Evolutionary conservation across 192 early-diverging fungal genomes (phyloP), one percentile per base, ranked within the genome.

Genomic region (Mortierella antarctica): DNA sequence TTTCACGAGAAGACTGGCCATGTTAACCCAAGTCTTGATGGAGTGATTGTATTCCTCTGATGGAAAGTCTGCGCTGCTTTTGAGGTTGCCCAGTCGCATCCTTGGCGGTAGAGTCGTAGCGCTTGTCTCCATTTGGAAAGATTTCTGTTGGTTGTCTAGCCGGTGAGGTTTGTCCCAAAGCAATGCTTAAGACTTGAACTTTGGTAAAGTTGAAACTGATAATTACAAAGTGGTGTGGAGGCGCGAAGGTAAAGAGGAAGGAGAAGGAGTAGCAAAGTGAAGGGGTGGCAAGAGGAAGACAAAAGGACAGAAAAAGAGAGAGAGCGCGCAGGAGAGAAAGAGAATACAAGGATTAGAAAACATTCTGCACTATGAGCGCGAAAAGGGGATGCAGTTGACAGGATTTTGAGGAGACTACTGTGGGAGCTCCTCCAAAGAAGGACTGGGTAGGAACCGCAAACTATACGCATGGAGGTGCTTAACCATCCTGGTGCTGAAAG

Each of bases 21-120:
- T 79, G 48, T 79, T 79, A 57, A 71, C 69, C 75, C 75, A 79
- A 13, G 75, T 79, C 57, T 79, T 79, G 63, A 79, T 79, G 0
- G 68, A 67, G 49, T 79, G 69, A 18, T 61, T 79, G 45, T 71
- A 79, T 42, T 79, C 75, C 0, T 61, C 58, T 0, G 75, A 60
- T 13, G 75, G n/a, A 51, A 79, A 79, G n/a, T 71, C 75, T 0
- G 75, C 75, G 39, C 64, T 79, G 7, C 41, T 62, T 53, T 79
- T 79, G 46, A 79, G 69, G 1, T 70, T 57, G 6, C 17, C 20
- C 23, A 79, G 68, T 18, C 75, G 46, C 48, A 21, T 23, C 53
- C 57, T 58, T 52, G 74, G 65, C 48, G 75, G 11, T 9, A 50
- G 23, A 8, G 57, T 44, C 46, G 41, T 42, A 11, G 5, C 14